Percentiles rank a stretch among this genome's conserved stretches.
phyloP scores from a whole-genome alignment of 352 stramenopile species.

The Globisporangium barbulae region DNA sequence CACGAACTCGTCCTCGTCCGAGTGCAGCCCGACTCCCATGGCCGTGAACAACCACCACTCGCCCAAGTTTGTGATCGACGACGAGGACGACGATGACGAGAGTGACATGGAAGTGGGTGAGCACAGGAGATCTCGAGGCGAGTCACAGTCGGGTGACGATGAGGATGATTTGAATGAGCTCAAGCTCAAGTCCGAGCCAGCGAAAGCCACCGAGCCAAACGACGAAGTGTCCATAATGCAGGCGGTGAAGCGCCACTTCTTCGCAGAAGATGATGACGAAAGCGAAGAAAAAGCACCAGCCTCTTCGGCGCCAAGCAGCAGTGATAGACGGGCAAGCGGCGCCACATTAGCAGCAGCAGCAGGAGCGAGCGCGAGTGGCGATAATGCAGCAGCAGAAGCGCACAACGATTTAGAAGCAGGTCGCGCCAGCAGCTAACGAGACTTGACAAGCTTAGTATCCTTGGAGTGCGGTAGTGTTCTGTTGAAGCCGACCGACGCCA shows the following conservation, averaged over 20 bases:
- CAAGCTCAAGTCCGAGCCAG: background rate
- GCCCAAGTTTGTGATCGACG: conserved; percentile 73
- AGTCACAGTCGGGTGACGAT: too few relatives aligned
- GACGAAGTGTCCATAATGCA: background rate
- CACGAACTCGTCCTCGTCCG: conserved; percentile 36
- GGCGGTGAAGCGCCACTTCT: conserved; percentile 14
- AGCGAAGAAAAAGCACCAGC: background rate
- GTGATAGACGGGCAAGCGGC: background rate
- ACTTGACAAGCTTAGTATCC: background rate
- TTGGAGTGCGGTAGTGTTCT: too few relatives aligned
- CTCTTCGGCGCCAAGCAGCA: background rate
- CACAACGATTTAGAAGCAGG: conserved; percentile 9
- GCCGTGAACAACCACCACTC: conserved; percentile 47
- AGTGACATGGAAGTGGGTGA: conserved; percentile 18
- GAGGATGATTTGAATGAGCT: background rate
- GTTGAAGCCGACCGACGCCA: too few relatives aligned
- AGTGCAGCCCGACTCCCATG: conserved; percentile 52
- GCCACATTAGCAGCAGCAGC: background rate
- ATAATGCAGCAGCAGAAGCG: background rate
- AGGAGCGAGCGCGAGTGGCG: background rate
- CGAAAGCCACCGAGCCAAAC: background rate
- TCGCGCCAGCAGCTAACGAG: conserved; percentile 5
- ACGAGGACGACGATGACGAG: conserved; percentile 58
- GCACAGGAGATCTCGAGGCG: background rate
- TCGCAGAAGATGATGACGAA: conserved; percentile 10